Evolutionary conservation across 495 filamentous ascomycete genomes (phyloP).

Genomic region (Elaphomyces granulatus): DNA sequence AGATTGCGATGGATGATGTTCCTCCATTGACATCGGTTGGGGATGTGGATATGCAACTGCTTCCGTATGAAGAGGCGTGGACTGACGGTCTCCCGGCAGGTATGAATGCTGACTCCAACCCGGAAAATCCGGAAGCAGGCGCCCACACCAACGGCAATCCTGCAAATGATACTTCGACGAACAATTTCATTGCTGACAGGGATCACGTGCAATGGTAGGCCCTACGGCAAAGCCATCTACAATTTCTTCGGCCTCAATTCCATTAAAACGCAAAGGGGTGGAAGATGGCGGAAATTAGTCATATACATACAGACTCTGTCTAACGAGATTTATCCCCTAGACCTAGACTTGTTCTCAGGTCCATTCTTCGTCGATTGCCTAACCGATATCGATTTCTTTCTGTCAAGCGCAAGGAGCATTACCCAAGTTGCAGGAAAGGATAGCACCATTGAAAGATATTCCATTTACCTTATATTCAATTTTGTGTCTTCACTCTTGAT

Average conservation of each 20-base stretch:
- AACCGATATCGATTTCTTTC: too few relatives aligned
- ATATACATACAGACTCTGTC: not conserved
- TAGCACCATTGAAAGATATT: too few relatives aligned
- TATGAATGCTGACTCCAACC: constrained; percentile 15
- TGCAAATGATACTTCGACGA: constrained; percentile 5
- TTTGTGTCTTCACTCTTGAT: too few relatives aligned
- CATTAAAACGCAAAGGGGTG: constrained; percentile 23
- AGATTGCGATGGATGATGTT: constrained; percentile 11
- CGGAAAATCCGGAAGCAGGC: constrained; percentile 2
- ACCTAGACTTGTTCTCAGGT: too few relatives aligned
- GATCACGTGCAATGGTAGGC: constrained; percentile 20
- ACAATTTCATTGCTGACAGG: constrained; percentile 12
- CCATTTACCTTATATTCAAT: too few relatives aligned
- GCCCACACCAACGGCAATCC: constrained; percentile 2
- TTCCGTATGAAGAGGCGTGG: constrained; percentile 18
- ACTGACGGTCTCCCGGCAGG: constrained; percentile 14
- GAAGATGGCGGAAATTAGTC: constrained; percentile 9
- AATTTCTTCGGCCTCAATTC: constrained; percentile 11
- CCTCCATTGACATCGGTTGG: constrained; percentile 5
- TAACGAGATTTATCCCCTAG: too few relatives aligned
- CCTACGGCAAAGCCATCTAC: constrained; percentile 4
- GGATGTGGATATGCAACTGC: constrained; percentile 20
- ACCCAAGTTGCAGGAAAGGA: too few relatives aligned
- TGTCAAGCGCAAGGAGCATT: too few relatives aligned
- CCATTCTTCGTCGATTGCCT: too few relatives aligned